Evolutionary conservation across 176 grass and related monocot species (phyloP).

Genomic region (Zea luxurians): DNA sequence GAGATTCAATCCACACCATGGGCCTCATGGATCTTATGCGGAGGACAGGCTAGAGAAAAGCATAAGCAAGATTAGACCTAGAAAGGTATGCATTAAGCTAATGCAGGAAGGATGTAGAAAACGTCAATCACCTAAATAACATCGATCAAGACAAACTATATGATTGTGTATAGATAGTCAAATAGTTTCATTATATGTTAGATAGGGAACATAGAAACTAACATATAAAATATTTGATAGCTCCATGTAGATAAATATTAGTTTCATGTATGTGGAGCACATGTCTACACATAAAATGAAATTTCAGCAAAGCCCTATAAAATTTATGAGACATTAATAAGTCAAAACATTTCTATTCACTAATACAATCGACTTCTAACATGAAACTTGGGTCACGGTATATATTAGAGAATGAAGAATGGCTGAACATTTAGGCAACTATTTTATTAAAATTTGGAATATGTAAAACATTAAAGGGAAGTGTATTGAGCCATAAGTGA

Average conservation of each 20-base stretch:
- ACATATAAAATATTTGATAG: slow-evolving; percentile 23
- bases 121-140: slow-evolving; percentile 59
- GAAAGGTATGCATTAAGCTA: too few relatives aligned
- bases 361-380: slow-evolving; percentile 20
- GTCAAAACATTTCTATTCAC: neutral
- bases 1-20: too few relatives aligned
- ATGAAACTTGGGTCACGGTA: slow-evolving; percentile 12
- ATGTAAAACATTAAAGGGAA: slow-evolving; percentile 18
- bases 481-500: slow-evolving; percentile 65
- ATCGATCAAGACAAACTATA: slow-evolving; percentile 31
- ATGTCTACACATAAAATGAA: neutral
- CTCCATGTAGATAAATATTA: neutral
- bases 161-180: slow-evolving; percentile 1
- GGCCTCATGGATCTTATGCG: too few relatives aligned
- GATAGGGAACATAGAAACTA: neutral
- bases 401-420: slow-evolving; percentile 29
- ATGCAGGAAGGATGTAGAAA: too few relatives aligned
- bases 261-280: slow-evolving; percentile 23
- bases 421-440: slow-evolving; percentile 22
- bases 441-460: slow-evolving; percentile 24
- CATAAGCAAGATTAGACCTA: too few relatives aligned
- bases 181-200: slow-evolving; percentile 15
- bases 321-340: slow-evolving; percentile 25
- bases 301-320: slow-evolving; percentile 5
- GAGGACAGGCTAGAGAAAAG: too few relatives aligned